These are phyloP conservation scores for Areca catechu DNA, from an alignment of 176 grass and related monocot genomes.

Conservation along the genomic window DNA sequence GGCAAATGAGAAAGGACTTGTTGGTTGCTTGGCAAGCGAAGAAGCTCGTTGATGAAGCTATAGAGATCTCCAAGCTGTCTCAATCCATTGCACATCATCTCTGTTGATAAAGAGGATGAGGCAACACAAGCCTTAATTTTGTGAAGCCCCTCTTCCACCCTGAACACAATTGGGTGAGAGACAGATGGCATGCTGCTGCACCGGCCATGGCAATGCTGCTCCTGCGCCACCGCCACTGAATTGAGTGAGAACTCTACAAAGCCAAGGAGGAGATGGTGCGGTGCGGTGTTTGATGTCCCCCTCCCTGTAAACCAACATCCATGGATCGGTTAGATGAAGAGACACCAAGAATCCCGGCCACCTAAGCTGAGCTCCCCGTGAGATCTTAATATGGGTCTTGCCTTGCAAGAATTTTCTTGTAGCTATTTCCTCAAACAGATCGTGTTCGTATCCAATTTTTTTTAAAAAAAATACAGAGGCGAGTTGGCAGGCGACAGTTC, in stretches of 20 bases:
- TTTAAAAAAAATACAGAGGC: no score
- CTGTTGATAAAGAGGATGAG: neutral
- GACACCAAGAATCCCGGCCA: no score
- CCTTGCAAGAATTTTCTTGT: neutral
- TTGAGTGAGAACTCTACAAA: neutral
- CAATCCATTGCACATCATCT: constrained; percentile 8
- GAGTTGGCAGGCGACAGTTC: no score
- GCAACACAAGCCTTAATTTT: constrained; percentile 13
- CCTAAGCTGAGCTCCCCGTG: no score
- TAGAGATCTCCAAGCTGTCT: constrained; percentile 6
- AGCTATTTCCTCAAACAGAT: no score
- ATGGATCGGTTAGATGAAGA: no score
- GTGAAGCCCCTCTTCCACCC: constrained; percentile 20
- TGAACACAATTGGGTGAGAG: constrained; percentile 13
- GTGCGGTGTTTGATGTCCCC: neutral
- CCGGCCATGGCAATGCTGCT: constrained; percentile 3
- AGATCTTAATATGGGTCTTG: neutral
- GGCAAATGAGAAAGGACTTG: constrained; percentile 4
- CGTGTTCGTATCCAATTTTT: no score
- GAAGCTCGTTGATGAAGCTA: constrained; percentile 19
- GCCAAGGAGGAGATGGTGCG: neutral
- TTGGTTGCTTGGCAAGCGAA: constrained; percentile 23
- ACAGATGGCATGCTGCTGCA: constrained; percentile 23
- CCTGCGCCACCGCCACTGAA: neutral
- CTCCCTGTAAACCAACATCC: constrained; percentile 8